Base-by-base conservation (phyloP, 2,329 filamentous ascomycete species). In the Pestalotiopsis sp. region DNA sequence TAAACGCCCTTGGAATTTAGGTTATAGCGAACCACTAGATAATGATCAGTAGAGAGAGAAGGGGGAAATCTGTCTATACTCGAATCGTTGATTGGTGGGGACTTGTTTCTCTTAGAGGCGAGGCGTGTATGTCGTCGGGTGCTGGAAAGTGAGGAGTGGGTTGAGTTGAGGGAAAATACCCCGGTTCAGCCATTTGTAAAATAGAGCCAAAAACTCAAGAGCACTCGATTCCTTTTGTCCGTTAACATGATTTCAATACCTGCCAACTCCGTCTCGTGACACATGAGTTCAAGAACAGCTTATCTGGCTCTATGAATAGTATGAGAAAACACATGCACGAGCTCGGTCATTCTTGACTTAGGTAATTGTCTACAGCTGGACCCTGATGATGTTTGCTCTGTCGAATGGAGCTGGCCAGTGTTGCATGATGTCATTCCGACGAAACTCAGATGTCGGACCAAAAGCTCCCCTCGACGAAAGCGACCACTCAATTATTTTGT, bases 151-250 rank as follows among this genome's bases (percentile, higher is more conserved):
- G 81, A 83, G 81, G 80, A 82, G 80, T 69, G 77, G 80, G 82
- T 79, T 80, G 79, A 81, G 78, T 77, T 78, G 72, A 80, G 75
- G 58, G 77, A 77, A 79, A 78, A 80, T 80, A 81, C 78, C 80
- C 83, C 82, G 80, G 80, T 83, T 83, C 81, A 82, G 82, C 82
- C 83, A 83, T 83, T 49, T 89, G 86, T 89, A 89, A 89, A 88
- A 86, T 88, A 88, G 86, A 88, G 86, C 82, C 81, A 78, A 85
- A 85, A 84, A 85, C 85, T 87, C 85, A 87, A 88, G 84, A 87
- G 84, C 84, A 86, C 85, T 87, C 83, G 82, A 86, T 89, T 88
- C 83, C 83, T 83, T 88, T 87, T 86, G 85, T 87, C 81, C 78
- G 78, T 74, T 76, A 74, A 71, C 65, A 20, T 40, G 62, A 27